phyloP scores from a whole-genome alignment of 768 basidiomycete species.

The Rhizopogon salebrosus region DNA sequence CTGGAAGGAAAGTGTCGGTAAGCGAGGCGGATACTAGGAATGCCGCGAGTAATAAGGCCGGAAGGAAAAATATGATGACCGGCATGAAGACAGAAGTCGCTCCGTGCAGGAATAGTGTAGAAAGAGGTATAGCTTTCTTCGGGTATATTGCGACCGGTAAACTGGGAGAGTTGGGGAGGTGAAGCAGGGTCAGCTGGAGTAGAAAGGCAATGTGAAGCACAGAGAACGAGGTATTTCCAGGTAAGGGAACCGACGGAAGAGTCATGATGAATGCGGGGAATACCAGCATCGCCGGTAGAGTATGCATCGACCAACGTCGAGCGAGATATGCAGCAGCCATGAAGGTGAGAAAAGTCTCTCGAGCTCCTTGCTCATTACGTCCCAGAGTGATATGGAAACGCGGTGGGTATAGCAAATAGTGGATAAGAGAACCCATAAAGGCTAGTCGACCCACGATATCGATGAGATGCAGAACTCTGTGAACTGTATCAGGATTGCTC shows the following conservation, averaged over 20 bases:
- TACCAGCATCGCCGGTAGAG: conserved; percentile 33
- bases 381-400: conserved; percentile 18
- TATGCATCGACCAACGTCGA: conserved; percentile 26
- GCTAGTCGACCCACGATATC: conserved; percentile 34
- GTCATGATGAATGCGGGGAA: conserved; percentile 35
- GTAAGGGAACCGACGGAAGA: conserved; percentile 39
- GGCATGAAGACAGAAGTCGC: conserved; percentile 35
- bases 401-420: conserved; percentile 40
- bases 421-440: conserved; percentile 38
- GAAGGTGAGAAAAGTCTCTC: conserved; percentile 34
- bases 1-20: conserved; percentile 28
- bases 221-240: conserved; percentile 35
- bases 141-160: conserved; percentile 39
- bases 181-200: conserved; percentile 38
- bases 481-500: not conserved
- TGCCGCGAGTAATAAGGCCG: conserved; percentile 37
- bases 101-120: conserved; percentile 35
- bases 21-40: conserved; percentile 47
- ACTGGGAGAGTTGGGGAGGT: conserved; percentile 39
- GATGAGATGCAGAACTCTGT: conserved; percentile 40
- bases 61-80: conserved; percentile 42
- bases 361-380: conserved; percentile 20
- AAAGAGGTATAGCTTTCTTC: conserved; percentile 38
- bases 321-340: conserved; percentile 34
- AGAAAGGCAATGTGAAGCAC: conserved; percentile 35